A percentile compares a stretch with the other conserved stretches of the same genome.
phyloP scores from a whole-genome alignment of 495 filamentous ascomycete species.

The Pyrenopolyporus hunteri region DNA sequence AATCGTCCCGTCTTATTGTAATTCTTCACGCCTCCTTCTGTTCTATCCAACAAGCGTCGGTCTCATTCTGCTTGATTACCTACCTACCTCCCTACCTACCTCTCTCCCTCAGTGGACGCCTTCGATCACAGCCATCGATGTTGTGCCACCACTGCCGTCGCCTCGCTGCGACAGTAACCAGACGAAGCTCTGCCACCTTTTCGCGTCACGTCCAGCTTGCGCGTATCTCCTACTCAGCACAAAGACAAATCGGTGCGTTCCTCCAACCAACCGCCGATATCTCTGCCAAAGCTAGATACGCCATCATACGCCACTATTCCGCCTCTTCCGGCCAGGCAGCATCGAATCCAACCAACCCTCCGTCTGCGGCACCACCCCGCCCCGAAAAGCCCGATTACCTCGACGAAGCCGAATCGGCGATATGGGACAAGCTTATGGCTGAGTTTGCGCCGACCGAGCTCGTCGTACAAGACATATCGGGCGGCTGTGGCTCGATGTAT shows the following conservation, averaged over 20 bases:
- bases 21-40: too few relatives aligned
- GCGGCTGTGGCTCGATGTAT: constrained; percentile 82
- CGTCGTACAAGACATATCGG: constrained; percentile 76
- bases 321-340: constrained; percentile 17
- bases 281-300: background rate
- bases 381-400: constrained; percentile 51
- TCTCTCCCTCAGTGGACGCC: background rate
- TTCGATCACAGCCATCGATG: constrained; percentile 10
- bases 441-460: constrained; percentile 54
- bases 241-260: constrained; percentile 5
- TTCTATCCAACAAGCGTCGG: too few relatives aligned
- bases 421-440: constrained; percentile 52
- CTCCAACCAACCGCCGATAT: background rate
- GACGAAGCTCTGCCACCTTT: constrained; percentile 20
- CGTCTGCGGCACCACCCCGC: constrained; percentile 5
- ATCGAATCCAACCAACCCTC: background rate
- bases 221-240: background rate
- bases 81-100: too few relatives aligned
- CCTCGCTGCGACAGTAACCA: constrained; percentile 17
- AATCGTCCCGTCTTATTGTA: too few relatives aligned
- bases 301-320: constrained; percentile 10
- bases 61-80: too few relatives aligned
- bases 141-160: constrained; percentile 30
- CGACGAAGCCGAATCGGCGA: constrained; percentile 50
- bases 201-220: constrained; percentile 11